Evolutionary conservation across 2,329 filamentous ascomycete genomes (phyloP).

Genomic region (Cadophora sp.): DNA sequence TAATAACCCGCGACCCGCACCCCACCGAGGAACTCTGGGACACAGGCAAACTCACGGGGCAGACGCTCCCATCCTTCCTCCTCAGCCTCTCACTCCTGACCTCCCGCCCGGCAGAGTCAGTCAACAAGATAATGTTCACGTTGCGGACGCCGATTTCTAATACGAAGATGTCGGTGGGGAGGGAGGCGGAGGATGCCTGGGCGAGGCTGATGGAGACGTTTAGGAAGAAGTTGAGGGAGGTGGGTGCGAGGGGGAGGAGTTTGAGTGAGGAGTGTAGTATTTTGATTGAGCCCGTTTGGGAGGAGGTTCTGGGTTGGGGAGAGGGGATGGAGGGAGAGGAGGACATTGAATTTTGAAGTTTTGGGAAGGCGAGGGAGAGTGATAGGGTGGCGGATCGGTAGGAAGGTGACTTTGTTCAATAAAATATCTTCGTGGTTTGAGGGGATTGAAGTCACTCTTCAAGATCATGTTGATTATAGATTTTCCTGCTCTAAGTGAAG

Average conservation of each 20-base stretch:
- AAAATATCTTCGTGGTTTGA: no score
- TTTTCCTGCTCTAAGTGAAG: not conserved
- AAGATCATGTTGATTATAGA: no score
- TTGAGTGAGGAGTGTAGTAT: conserved; percentile 25
- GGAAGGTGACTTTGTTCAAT: no score
- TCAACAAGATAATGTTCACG: conserved; percentile 31
- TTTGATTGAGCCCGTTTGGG: conserved; percentile 32
- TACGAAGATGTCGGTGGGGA: conserved; percentile 23
- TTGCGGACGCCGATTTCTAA: conserved; percentile 21
- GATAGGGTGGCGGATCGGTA: no score
- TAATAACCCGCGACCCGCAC: not conserved
- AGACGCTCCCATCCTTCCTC: conserved; percentile 24
- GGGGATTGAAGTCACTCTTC: no score
- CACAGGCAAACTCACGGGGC: conserved; percentile 21
- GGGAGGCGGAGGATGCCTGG: conserved; percentile 28
- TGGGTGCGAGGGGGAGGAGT: not conserved
- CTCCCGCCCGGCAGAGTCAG: not conserved
- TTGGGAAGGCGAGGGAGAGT: no score
- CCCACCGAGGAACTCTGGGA: conserved; percentile 3
- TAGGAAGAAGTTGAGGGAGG: conserved; percentile 28
- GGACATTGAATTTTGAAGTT: not conserved
- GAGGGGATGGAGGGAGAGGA: conserved; percentile 21
- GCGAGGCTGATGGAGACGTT: conserved; percentile 23
- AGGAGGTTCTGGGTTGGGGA: conserved; percentile 13
- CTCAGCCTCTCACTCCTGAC: conserved; percentile 23